Percentiles rank a stretch among this genome's conserved stretches.
These are phyloP conservation scores for Diplocarpon mali DNA, from an alignment of 2,329 filamentous ascomycete genomes.

Conservation along the genomic window DNA sequence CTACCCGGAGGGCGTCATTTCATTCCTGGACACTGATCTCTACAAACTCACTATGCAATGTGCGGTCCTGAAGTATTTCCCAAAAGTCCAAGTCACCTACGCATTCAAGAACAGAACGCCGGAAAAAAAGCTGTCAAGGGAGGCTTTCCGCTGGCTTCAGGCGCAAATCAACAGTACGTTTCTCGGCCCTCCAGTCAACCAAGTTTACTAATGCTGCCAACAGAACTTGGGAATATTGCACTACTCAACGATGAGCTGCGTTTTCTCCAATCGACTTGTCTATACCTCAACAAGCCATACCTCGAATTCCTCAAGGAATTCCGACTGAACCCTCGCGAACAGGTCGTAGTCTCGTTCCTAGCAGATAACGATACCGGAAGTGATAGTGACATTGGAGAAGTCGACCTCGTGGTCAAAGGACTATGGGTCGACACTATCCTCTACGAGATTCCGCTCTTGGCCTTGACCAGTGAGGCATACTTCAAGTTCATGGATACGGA, in stretches of 20 bases:
- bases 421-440: constrained; percentile 92
- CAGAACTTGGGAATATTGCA: constrained; percentile 72
- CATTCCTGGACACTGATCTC: constrained; percentile 71
- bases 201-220: constrained; percentile 21
- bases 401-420: constrained; percentile 68
- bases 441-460: constrained; percentile 91
- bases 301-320: constrained; percentile 75
- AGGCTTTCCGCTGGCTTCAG: constrained; percentile 76
- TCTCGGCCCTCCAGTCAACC: background rate
- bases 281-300: constrained; percentile 69
- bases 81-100: constrained; percentile 72
- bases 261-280: constrained; percentile 69
- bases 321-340: constrained; percentile 67
- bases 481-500: constrained; percentile 94
- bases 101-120: constrained; percentile 92
- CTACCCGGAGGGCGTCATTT: constrained; percentile 67
- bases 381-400: constrained; percentile 59
- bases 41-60: constrained; percentile 99
- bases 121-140: constrained; percentile 78
- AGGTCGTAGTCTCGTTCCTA: constrained; percentile 54
- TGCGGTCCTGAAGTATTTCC: constrained; percentile 86
- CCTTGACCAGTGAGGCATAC: constrained; percentile 88
- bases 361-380: constrained; percentile 45
- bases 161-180: constrained; percentile 66
- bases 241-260: constrained; percentile 68